Conservation (phyloP, 1,284 basidiomycete species). For the Sanguinoderma infundibulare region DNA sequence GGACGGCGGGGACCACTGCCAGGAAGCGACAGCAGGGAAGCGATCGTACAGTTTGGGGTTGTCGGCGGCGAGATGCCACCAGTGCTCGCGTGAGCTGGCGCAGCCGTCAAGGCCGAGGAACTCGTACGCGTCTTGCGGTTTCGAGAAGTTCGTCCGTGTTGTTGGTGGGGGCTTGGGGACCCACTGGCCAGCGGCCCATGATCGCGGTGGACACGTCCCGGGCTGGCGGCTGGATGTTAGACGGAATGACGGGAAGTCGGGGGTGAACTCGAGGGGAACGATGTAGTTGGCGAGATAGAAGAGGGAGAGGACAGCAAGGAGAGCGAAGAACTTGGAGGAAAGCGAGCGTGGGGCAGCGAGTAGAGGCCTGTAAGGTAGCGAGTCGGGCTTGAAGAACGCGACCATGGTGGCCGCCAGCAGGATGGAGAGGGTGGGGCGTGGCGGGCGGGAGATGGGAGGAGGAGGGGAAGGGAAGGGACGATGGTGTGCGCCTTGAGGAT, state of each 20-base stretch:
- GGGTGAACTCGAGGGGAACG: constrained; percentile 16
- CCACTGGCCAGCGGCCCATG: constrained; percentile 51
- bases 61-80: constrained; percentile 64
- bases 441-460: not conserved
- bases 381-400: constrained; percentile 22
- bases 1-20: constrained; percentile 51
- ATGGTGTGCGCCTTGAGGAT: not conserved
- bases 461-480: not conserved
- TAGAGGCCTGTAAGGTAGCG: constrained; percentile 18
- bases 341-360: constrained; percentile 20
- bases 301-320: constrained; percentile 21
- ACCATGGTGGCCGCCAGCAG: constrained; percentile 15
- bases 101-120: constrained; percentile 63
- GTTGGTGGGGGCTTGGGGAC: constrained; percentile 26
- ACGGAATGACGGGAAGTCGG: constrained; percentile 12
- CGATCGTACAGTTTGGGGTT: constrained; percentile 49
- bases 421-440: not conserved
- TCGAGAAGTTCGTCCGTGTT: constrained; percentile 30
- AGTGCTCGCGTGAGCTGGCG: constrained; percentile 61
- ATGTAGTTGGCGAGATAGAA: constrained; percentile 20
- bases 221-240: constrained; percentile 8
- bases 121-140: constrained; percentile 43
- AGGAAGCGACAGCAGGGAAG: constrained; percentile 55
- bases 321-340: constrained; percentile 18
- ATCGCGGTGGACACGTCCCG: constrained; percentile 45